phyloP scores from a whole-genome alignment of 2,329 filamentous ascomycete genomes.

The Alternaria consortialis region DNA sequence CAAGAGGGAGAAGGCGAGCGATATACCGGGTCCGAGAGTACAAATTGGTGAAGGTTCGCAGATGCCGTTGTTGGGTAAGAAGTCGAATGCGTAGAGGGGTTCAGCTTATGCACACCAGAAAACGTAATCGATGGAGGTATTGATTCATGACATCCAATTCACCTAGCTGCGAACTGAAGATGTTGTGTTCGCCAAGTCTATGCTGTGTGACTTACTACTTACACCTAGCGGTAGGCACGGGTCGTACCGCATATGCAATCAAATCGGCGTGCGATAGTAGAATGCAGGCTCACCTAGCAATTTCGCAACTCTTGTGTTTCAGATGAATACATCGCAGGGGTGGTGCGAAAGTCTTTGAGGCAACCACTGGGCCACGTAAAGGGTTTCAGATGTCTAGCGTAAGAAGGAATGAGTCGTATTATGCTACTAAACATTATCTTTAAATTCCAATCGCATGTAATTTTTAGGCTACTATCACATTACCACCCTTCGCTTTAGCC shows the following conservation, averaged over 20 bases:
- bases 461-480: background rate
- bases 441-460: too few relatives aligned
- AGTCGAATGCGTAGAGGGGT: conserved; percentile 1
- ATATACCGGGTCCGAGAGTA: conserved; percentile 31
- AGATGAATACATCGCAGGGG: background rate
- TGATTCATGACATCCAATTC: background rate
- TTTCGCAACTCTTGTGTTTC: background rate
- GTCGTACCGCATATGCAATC: background rate
- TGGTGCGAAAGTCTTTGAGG: background rate
- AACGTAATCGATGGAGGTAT: background rate
- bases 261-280: background rate
- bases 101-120: too few relatives aligned
- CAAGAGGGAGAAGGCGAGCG: conserved; percentile 23
- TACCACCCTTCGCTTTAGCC: background rate
- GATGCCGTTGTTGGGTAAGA: conserved; percentile 31
- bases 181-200: background rate
- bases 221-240: background rate
- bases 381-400: too few relatives aligned
- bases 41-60: conserved; percentile 29
- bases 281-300: background rate
- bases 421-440: background rate
- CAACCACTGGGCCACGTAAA: background rate
- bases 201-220: background rate
- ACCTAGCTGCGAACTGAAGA: background rate
- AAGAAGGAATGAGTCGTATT: background rate